Evolutionary conservation across 441 rosid species (phyloP).

Genomic region (Syzygium syzygioides): DNA sequence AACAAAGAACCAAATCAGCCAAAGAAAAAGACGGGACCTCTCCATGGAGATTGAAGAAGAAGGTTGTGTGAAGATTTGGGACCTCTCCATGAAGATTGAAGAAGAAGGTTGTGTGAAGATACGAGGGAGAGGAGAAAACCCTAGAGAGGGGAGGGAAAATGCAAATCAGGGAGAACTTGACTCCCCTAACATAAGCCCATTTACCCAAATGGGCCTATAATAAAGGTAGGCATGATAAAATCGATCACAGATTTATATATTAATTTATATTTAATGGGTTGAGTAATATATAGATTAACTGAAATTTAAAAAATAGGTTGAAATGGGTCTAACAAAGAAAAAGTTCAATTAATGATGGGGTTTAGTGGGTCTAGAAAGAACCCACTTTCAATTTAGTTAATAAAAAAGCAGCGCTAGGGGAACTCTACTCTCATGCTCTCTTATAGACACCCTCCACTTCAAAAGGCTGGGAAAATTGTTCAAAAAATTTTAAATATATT

Average conservation of each 20-base stretch:
- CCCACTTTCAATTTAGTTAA: neutral
- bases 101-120: no score
- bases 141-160: no score
- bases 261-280: neutral
- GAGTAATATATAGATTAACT: neutral
- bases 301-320: neutral
- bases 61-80: no score
- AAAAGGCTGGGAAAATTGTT: no score
- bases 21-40: no score
- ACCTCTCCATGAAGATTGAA: no score
- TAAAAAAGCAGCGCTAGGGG: neutral
- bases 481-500: no score
- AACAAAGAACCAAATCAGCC: no score
- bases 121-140: no score
- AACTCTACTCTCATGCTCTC: neutral
- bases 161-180: neutral
- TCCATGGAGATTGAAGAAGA: no score
- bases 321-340: neutral
- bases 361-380: neutral
- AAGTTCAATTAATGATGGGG: neutral
- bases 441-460: neutral
- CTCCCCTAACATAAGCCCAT: neutral
- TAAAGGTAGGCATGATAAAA: neutral
- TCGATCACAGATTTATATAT: neutral
- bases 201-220: neutral